Percentiles rank a stretch among this genome's conserved stretches.
Evolutionary conservation across 2,329 filamentous ascomycete species (phyloP).

Genomic region (Neonectria ditissima): DNA sequence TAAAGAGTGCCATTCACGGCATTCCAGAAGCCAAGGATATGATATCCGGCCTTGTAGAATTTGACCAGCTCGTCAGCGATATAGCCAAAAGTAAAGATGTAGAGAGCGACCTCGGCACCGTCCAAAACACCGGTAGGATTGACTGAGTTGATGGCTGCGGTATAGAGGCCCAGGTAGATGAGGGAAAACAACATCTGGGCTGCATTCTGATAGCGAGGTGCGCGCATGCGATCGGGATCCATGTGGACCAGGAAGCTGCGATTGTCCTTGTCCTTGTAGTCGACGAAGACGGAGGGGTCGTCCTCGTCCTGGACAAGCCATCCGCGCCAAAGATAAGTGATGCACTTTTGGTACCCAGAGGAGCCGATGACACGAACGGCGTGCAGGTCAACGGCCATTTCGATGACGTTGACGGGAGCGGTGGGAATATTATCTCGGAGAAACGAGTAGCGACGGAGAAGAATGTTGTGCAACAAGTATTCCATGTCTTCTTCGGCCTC

Average conservation of each 20-base stretch:
- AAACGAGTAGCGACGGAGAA: slow-evolving; percentile 91
- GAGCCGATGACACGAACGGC: slow-evolving; percentile 89
- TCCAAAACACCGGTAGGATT: slow-evolving; percentile 89
- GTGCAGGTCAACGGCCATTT: slow-evolving; percentile 93
- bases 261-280: slow-evolving; percentile 86
- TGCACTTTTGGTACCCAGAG: slow-evolving; percentile 95
- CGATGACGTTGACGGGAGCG: slow-evolving; percentile 85
- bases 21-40: slow-evolving; percentile 97
- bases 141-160: slow-evolving; percentile 91
- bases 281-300: slow-evolving; percentile 88
- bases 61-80: slow-evolving; percentile 89
- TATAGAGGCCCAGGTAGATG: slow-evolving; percentile 87
- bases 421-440: slow-evolving; percentile 78
- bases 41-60: slow-evolving; percentile 92
- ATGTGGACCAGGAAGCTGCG: slow-evolving; percentile 83
- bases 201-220: slow-evolving; percentile 91
- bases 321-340: slow-evolving; percentile 91
- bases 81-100: slow-evolving; percentile 92
- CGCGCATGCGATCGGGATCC: slow-evolving; percentile 93
- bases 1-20: slow-evolving; percentile 92
- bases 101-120: slow-evolving; percentile 83
- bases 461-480: slow-evolving; percentile 82
- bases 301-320: slow-evolving; percentile 98
- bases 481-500: slow-evolving; percentile 83
- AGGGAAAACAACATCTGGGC: slow-evolving; percentile 88